phyloP scores from a whole-genome alignment of 257 asterid species.

The Capsicum pubescens region DNA sequence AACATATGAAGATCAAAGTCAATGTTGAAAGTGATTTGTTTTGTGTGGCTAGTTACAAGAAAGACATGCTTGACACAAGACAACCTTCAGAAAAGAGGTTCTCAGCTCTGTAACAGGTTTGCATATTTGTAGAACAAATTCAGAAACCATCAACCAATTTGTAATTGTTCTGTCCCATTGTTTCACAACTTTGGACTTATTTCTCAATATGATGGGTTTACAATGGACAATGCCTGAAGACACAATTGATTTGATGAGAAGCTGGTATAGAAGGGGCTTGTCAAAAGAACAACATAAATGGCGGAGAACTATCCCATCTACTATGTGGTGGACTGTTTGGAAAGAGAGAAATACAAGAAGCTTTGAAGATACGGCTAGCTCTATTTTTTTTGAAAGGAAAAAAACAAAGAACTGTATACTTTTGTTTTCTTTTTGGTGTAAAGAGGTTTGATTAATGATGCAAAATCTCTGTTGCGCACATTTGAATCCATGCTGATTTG shows the following conservation, averaged over 20 bases:
- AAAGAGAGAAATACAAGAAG: background rate
- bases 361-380: background rate
- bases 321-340: background rate
- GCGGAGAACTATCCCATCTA: background rate
- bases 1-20: background rate
- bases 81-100: background rate
- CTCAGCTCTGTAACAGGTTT: background rate
- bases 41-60: background rate
- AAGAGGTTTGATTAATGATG: conserved; percentile 1
- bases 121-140: background rate
- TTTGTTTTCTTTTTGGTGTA: conserved; percentile 3
- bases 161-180: background rate
- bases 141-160: conserved; percentile 17
- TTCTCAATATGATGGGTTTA: background rate
- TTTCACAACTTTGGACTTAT: conserved; percentile 19
- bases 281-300: background rate
- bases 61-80: conserved; percentile 11
- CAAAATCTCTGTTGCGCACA: background rate
- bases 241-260: conserved; percentile 14
- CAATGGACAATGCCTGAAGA: background rate
- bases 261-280: background rate
- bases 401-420: background rate
- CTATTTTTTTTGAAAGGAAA: background rate
- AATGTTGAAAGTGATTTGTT: background rate
- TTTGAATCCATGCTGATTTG: background rate